Conservation (phyloP, 176 grass and related monocot genomes). For the Triticum dicoccoides region DNA sequence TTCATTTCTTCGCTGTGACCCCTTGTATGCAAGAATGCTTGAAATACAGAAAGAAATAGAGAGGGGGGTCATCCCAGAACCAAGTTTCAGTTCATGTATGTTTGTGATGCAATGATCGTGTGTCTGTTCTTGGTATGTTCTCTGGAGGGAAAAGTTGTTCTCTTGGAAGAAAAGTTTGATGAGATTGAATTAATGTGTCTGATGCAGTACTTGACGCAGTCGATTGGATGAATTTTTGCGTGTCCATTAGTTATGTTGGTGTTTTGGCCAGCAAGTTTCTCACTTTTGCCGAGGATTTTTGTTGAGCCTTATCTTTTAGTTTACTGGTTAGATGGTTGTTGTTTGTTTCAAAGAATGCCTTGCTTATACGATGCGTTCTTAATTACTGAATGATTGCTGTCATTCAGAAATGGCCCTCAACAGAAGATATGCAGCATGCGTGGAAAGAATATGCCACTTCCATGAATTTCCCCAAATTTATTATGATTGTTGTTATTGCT, state of each 20-base stretch:
- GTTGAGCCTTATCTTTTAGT: no score
- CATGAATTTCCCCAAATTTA: neutral
- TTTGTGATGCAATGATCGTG: neutral
- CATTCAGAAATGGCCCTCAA: conserved; percentile 1
- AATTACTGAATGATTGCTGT: neutral
- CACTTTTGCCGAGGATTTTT: no score
- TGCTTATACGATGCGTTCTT: neutral
- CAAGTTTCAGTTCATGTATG: neutral
- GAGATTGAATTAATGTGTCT: neutral
- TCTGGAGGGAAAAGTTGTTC: neutral
- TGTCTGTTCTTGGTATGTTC: neutral
- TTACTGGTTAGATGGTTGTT: no score
- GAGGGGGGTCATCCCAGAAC: neutral
- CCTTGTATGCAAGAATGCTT: neutral
- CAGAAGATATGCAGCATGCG: no score
- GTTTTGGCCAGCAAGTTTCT: no score
- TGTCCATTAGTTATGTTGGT: neutral
- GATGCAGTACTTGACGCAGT: neutral
- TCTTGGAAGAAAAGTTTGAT: neutral
- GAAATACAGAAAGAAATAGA: neutral
- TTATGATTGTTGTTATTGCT: neutral
- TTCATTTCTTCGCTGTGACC: neutral
- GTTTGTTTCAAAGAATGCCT: neutral
- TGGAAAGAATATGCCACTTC: no score
- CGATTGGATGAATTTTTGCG: neutral